Base-by-base conservation (phyloP, 2,329 filamentous ascomycete species). In the Aphanocladium album region DNA sequence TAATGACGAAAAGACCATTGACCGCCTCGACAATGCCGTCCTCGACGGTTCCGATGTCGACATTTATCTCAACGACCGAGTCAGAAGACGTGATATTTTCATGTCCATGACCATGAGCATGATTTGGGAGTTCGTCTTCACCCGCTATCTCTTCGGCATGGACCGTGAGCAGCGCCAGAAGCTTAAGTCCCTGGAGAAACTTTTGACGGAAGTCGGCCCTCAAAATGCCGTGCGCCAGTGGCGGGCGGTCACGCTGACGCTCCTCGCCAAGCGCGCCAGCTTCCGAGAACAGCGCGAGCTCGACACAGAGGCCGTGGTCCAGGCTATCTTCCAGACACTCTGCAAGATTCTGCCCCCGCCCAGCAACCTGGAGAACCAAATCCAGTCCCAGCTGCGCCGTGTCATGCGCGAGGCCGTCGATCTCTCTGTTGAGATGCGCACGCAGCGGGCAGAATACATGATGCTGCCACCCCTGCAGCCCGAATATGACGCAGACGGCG, bases 91-190 rank as follows among this genome's bases (percentile, higher is more conserved):
- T 62, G 93, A 98, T 73, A 88, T 98, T 62, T 97, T 99, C 81
- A 97, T 98, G 91, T 95, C 92, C 41, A 92, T 99, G 74, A 91
- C 93, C 60, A 98, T 98, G 93, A 95, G 90, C 63, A 97, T 99
- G 92, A 88, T 99, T 56, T 99, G 93, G 93, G 95, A 99, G 75
- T 97, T 96, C 71, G 88, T 99, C 72, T 99, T 99, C 72, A 97
- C 93, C 9, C 87, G 95, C 65, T 99, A 99, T 74, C 86, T 99
- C 27, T 99, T 99, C 73, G 95, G 95, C 68, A 96, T 99, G 91
- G 95, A 99, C 73, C 86, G 93, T 68, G 95, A 98, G 75, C 95
- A 99, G 76, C 87, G 95, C 68, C 93, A 98, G 75, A 98, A 98
- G 76, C 88, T 99, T 73, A 98, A 99, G 79, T 87, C 89, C 37